Base-by-base conservation (phyloP, 768 basidiomycete genomes). In the Pisolithus sp. region DNA sequence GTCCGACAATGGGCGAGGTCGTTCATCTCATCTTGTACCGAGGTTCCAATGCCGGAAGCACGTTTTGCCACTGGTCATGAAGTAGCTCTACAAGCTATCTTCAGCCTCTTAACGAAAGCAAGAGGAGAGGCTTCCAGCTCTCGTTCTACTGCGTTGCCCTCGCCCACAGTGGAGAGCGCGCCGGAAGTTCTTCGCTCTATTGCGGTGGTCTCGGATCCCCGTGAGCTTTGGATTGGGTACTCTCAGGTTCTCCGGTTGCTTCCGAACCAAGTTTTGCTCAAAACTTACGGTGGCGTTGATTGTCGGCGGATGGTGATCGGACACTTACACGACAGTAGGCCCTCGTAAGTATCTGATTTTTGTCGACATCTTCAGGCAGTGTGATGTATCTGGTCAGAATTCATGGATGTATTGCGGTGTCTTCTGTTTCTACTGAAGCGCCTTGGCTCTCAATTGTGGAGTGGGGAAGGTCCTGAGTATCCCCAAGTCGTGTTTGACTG, bases 401-500 rank as follows among this genome's bases (percentile, higher is more conserved):
- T 91, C 65, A 52, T 62, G 18, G 71, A 76, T 53, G 73, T 86
- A 53, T 71, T 86, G 39, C 75, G 70, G 57, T 82, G 76, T 52
- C 81, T 88, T 54, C 67, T 78, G 9, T 67, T 82, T 42, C 72
- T 91, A 28, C 66, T 88, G 31, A 77, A 80, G 54, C 78, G 83
- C 21, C 62, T 85, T 47, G 75, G 75, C 0, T 57, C 67, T 3
- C 61, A 73, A 10, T 64, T 92, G 13, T 97, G 95, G 94, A 64
- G 72, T 18, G 79, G 76, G 26, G 84, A 89, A 57, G 77, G 78
- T 1, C 72, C 80, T 5, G 84, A 89, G 59, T 89, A 84, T 60
- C 85, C 92, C 3, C 79, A 83, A 57, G 76, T 86, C 34, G 77
- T 92, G 7, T 85, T 95, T 59, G 90, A 89, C n/a, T 60, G 78